Conservation (phyloP, 441 rosid genomes). For the Pelargonium myrrhifolium region DNA sequence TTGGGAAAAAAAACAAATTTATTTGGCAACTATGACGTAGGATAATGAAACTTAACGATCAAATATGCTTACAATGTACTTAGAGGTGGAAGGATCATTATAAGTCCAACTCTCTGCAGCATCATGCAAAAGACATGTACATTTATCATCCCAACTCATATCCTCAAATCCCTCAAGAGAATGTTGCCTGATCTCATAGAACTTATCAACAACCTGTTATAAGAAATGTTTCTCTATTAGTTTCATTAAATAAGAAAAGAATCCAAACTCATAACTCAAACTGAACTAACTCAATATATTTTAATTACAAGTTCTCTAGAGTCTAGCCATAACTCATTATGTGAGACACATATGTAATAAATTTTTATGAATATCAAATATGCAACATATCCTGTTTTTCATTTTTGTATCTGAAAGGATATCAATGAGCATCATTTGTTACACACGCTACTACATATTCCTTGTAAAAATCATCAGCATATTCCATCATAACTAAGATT, state of each 20-base stretch:
- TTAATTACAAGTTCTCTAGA: background rate
- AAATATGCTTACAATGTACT: constrained; percentile 64
- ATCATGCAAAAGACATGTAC: constrained; percentile 56
- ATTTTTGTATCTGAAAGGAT: background rate
- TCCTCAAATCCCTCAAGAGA: constrained; percentile 42
- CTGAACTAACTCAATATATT: background rate
- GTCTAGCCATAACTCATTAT: background rate
- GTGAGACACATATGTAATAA: background rate
- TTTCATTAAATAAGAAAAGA: background rate
- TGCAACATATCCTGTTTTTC: background rate
- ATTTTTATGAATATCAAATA: background rate
- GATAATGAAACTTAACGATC: constrained; percentile 15
- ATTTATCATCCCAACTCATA: constrained; percentile 58
- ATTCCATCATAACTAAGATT: no score
- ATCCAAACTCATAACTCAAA: constrained; percentile 7
- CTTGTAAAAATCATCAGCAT: no score
- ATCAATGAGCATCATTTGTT: no score
- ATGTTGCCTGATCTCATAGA: constrained; percentile 57
- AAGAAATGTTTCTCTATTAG: constrained; percentile 8
- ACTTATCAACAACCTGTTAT: constrained; percentile 61
- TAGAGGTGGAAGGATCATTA: constrained; percentile 70
- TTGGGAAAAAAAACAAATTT: background rate
- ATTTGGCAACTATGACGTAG: constrained; percentile 2
- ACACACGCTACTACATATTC: no score
- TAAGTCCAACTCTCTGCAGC: constrained; percentile 70